Evolutionary conservation across 306 rosid genomes (phyloP), one percentile per base, ranked within the genome.

Genomic region (Geum urbanum): DNA sequence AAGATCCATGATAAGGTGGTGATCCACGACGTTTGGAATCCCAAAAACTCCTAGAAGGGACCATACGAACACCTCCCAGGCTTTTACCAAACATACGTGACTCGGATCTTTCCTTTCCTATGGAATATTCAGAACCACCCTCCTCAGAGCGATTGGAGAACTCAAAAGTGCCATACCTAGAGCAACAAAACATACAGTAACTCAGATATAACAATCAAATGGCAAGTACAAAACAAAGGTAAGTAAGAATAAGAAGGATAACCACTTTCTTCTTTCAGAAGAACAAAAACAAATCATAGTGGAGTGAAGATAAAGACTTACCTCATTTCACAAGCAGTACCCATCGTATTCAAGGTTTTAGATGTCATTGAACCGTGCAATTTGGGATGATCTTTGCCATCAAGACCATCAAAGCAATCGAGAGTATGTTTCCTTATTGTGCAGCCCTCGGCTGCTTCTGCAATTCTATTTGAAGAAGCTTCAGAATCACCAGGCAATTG

Each of bases 101-200:
- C 40, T 64, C 72, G 13, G 63, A 69, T 43, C 67, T 79, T 57
- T 69, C 72, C 75, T 59, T 79, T 63, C 72, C 79, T 55, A 69
- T 24, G 37, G 72, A 69, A 59, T 69, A 65, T 41, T 69, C 52
- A 9, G 72, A 65, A 56, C 72, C 54, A 32, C 53, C 74, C 49
- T 66, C 76, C 50, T 72, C 80, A 15, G 71, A 46, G 70, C 48
- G 72, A 75, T 69, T 13, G 18, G 67, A 24, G 35, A 64, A 35
- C 45, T 75, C 72, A 8, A 66, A 74, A 45, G 63, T 60, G 53
- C 24, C 55, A 55, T 56, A 80, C 55, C 84, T 80, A 66, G 49
- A 41, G 32, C 67, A 71, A 20, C 49, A 39, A 5, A 66, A 60
- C 8, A 51, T 40, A 51, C 22, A 53, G n/a, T 4, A 74, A 40